Conservation (phyloP, 768 basidiomycete genomes). For the Crepidotus variabilis region DNA sequence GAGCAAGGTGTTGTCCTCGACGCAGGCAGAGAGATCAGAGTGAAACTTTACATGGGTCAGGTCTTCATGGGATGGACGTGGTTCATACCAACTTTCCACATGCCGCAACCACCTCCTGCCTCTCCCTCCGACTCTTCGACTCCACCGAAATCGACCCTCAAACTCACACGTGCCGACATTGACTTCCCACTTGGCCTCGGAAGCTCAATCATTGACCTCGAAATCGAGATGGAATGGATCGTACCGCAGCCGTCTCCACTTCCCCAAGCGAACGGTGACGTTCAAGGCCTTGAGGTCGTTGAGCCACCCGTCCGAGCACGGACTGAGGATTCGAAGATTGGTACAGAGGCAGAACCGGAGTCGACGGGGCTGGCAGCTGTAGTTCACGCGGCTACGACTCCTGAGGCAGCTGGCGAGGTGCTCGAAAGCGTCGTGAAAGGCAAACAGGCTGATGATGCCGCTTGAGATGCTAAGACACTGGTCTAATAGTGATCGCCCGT, state of each 20-base stretch:
- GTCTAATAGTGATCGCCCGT: too few species aligned
- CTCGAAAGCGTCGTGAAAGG: not conserved
- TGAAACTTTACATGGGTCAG: slow-evolving; percentile 73
- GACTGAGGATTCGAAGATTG: slow-evolving; percentile 16
- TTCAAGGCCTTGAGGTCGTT: not conserved
- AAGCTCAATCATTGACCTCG: slow-evolving; percentile 58
- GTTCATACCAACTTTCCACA: slow-evolving; percentile 83
- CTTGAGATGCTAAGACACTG: too few species aligned
- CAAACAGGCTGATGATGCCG: not conserved
- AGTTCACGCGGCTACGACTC: slow-evolving; percentile 21
- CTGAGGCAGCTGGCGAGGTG: not conserved
- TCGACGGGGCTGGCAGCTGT: slow-evolving; percentile 27
- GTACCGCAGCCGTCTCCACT: not conserved
- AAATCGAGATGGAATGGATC: slow-evolving; percentile 56
- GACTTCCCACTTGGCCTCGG: slow-evolving; percentile 81
- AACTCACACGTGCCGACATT: slow-evolving; percentile 57
- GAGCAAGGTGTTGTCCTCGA: slow-evolving; percentile 55
- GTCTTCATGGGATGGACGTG: slow-evolving; percentile 83
- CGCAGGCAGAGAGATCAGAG: slow-evolving; percentile 61
- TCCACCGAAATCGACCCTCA: slow-evolving; percentile 30
- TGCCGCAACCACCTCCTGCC: slow-evolving; percentile 44
- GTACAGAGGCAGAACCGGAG: slow-evolving; percentile 17
- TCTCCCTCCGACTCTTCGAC: slow-evolving; percentile 5
- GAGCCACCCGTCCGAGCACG: slow-evolving; percentile 22
- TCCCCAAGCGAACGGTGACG: not conserved